Base-by-base conservation (phyloP, 306 rosid genomes). In the Vicia sativa region DNA sequence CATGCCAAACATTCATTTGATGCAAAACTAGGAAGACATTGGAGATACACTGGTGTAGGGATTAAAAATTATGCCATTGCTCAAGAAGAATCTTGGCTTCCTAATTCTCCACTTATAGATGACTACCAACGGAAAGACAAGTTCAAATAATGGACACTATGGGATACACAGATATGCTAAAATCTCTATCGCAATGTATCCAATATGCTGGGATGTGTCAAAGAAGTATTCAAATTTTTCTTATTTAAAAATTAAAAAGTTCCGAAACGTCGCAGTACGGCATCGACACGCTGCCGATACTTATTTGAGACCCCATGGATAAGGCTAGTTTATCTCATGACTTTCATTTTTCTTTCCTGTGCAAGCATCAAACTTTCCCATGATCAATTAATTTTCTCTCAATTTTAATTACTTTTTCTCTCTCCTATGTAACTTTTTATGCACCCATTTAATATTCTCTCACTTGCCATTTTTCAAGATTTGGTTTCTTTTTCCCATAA, bases 111-210 rank as follows among this genome's bases (percentile, higher is more conserved):
- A 16, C 26, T 14, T 16, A 9, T 48, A 48, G 55, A 15, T 48
- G 26, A 16, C 26, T 48, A 16, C 45, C 46, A 60, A 67, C 46
- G 43, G 48, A 43, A 25, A 67, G 35, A 28, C 16, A 34, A 59
- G 37, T n/a, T 28, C 41, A 28, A 43, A 62, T 7, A 11, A 21
- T 53, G 18, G 55, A 18, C 29, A 12, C 44, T 41, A 9, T 61
- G 43, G 63, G 54, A 37, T 38, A 14, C 15, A 29, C 34, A 29
- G 6, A 29, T 29, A 29, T 29, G 34, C 7, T 5, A 29, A 29
- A 29, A 29, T 4, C 34, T 3, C 34, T 29, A 4, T 7, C 5
- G 34, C 7, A 29, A 29, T 6, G 1, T 4, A 29, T 29, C 34
- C 34, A 29, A 29, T 29, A 29, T 1, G 7, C 7, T 29, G 34